Evolutionary conservation across 768 basidiomycete species (phyloP).

Genomic region (Tulasnella sp.): DNA sequence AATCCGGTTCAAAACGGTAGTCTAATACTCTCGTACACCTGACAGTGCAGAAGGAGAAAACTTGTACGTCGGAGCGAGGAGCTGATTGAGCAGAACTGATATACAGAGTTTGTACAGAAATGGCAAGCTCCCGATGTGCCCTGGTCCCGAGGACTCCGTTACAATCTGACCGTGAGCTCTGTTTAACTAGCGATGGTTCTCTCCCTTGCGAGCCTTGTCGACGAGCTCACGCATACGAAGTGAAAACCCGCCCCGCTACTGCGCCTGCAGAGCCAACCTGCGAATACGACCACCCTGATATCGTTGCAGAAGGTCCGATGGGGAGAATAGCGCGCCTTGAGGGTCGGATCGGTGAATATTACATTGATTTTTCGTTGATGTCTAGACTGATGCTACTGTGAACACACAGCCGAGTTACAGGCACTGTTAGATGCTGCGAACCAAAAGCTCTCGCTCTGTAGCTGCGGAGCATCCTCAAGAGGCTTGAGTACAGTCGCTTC

Average conservation of each 20-base stretch:
- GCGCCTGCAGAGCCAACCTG: conserved; percentile 4
- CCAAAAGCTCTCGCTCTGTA: conserved; percentile 10
- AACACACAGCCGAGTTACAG: not conserved
- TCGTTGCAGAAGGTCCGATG: conserved; percentile 24
- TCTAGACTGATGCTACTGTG: no score
- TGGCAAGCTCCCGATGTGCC: not conserved
- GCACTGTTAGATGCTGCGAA: not conserved
- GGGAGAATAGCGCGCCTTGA: conserved; percentile 21
- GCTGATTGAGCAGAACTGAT: not conserved
- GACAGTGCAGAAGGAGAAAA: conserved; percentile 1
- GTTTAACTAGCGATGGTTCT: not conserved
- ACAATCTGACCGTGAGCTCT: not conserved
- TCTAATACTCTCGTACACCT: not conserved
- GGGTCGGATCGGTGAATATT: conserved; percentile 8
- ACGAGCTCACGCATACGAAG: conserved; percentile 20
- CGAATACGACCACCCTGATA: conserved; percentile 19
- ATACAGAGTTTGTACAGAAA: not conserved
- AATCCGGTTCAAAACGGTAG: not conserved
- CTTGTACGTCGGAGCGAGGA: not conserved
- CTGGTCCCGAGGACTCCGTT: not conserved
- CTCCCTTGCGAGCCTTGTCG: conserved; percentile 19
- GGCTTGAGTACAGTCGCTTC: not conserved
- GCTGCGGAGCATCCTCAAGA: not conserved
- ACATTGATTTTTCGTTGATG: no score
- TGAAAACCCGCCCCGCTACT: conserved; percentile 8